Evolutionary conservation across 495 filamentous ascomycete species (phyloP).

Genomic region (Aspergillus cavernicola): DNA sequence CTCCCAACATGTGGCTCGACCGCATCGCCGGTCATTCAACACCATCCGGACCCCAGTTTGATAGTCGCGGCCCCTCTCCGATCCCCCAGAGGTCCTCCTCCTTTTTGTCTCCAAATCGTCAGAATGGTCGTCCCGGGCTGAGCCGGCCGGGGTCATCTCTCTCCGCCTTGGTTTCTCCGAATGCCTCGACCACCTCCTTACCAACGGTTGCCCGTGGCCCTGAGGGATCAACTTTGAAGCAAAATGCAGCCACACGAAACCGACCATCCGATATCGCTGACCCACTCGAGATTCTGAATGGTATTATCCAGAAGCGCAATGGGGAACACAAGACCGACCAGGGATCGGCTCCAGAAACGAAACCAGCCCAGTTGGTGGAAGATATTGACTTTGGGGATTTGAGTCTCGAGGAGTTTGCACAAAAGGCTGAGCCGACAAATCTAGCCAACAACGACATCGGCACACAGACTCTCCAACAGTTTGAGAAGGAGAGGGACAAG

Average conservation of each 20-base stretch:
- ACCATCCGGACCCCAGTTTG: conserved; percentile 56
- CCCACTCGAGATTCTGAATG: conserved; percentile 67
- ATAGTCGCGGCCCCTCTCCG: conserved; percentile 66
- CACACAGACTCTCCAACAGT: conserved; percentile 72
- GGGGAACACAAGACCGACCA: conserved; percentile 11
- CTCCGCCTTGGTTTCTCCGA: conserved; percentile 60
- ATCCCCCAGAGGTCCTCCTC: conserved; percentile 59
- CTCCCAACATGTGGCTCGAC: conserved; percentile 77
- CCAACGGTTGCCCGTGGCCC: conserved; percentile 51
- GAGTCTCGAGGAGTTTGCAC: conserved; percentile 68
- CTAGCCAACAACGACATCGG: conserved; percentile 49
- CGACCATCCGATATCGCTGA: conserved; percentile 57
- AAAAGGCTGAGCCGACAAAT: conserved; percentile 34
- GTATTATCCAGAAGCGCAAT: conserved; percentile 61
- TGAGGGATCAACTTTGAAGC: conserved; percentile 65
- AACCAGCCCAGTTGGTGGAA: conserved; percentile 47
- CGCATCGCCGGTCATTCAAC: conserved; percentile 72
- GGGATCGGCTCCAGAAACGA: conserved; percentile 12
- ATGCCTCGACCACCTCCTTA: conserved; percentile 71
- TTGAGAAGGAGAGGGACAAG: conserved; percentile 79
- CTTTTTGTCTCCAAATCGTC: conserved; percentile 33
- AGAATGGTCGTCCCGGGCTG: conserved; percentile 54
- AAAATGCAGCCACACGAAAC: conserved; percentile 41
- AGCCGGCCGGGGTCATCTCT: conserved; percentile 62
- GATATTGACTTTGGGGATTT: conserved; percentile 78